phyloP scores from a whole-genome alignment of 2,329 filamentous ascomycete species.

The Teratosphaeria gauchensis region DNA sequence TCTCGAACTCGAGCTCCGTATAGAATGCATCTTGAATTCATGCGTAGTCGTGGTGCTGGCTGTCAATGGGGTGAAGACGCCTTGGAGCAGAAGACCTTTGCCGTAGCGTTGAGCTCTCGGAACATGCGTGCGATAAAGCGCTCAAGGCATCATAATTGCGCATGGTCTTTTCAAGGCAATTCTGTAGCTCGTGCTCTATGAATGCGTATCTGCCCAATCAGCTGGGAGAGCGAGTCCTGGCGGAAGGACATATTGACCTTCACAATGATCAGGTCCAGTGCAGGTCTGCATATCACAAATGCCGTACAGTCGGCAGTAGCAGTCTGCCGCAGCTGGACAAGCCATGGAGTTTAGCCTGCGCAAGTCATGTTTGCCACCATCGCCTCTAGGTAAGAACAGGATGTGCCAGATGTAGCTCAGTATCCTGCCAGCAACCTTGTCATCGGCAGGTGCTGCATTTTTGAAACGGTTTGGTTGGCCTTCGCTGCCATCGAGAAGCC shows the following conservation, averaged over 20 bases:
- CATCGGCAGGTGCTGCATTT: conserved; percentile 28
- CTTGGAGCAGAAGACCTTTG: no score
- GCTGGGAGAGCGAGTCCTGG: conserved; percentile 27
- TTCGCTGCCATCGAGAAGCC: conserved; percentile 37
- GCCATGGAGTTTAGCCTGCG: conserved; percentile 27
- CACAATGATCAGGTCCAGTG: conserved; percentile 24
- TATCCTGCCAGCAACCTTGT: conserved; percentile 33
- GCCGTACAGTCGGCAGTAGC: conserved; percentile 38
- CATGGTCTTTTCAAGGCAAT: no score
- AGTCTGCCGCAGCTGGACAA: conserved; percentile 32
- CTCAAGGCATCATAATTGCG: no score
- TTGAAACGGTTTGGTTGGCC: not conserved
- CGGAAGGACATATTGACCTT: conserved; percentile 32
- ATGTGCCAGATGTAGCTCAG: conserved; percentile 43
- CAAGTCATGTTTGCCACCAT: conserved; percentile 3
- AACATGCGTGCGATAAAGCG: no score
- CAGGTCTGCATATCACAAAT: conserved; percentile 25
- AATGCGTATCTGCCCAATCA: conserved; percentile 1
- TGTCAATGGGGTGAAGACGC: no score
- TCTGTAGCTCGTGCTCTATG: not conserved
- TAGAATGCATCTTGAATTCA: no score
- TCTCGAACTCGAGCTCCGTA: no score
- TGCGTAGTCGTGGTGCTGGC: no score
- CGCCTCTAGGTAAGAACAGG: conserved; percentile 29
- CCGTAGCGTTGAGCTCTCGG: no score